A percentile compares a stretch with the other conserved stretches of the same genome.
Conservation (phyloP, 2,329 filamentous ascomycete genomes). For the Arthrobotrys pseudoclavata region DNA sequence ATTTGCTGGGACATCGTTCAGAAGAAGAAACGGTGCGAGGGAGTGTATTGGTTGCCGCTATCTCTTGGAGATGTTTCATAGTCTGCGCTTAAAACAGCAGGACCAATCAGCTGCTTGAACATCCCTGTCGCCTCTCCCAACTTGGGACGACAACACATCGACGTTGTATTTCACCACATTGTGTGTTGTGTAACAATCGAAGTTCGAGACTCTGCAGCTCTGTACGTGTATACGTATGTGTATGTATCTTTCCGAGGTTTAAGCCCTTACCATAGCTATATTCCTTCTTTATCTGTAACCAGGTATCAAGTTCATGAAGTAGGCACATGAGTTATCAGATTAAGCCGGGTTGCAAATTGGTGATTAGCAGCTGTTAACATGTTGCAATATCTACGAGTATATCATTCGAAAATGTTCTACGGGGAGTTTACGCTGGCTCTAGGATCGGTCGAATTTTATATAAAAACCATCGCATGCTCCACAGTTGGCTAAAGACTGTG, state of each 20-base stretch:
- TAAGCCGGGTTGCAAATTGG: too few relatives aligned
- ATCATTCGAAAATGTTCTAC: too few relatives aligned
- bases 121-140: slow-evolving; percentile 46
- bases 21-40: slow-evolving; percentile 47
- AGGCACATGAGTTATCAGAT: too few relatives aligned
- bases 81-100: slow-evolving; percentile 43
- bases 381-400: too few relatives aligned
- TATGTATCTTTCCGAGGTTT: neutral
- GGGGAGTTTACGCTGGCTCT: too few relatives aligned
- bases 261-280: neutral
- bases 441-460: neutral
- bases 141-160: slow-evolving; percentile 54
- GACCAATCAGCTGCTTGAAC: slow-evolving; percentile 46
- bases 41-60: slow-evolving; percentile 59
- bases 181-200: slow-evolving; percentile 5
- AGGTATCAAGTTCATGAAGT: neutral
- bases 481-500: neutral
- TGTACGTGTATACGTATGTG: too few relatives aligned
- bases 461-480: neutral
- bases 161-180: neutral
- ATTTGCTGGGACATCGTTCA: slow-evolving; percentile 52
- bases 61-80: slow-evolving; percentile 42
- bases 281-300: neutral
- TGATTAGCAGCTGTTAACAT: too few relatives aligned
- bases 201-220: too few relatives aligned